These are phyloP conservation scores for Paratinospora sagittata DNA, from an alignment of 164 flowering plant species.

Conservation along the genomic window DNA sequence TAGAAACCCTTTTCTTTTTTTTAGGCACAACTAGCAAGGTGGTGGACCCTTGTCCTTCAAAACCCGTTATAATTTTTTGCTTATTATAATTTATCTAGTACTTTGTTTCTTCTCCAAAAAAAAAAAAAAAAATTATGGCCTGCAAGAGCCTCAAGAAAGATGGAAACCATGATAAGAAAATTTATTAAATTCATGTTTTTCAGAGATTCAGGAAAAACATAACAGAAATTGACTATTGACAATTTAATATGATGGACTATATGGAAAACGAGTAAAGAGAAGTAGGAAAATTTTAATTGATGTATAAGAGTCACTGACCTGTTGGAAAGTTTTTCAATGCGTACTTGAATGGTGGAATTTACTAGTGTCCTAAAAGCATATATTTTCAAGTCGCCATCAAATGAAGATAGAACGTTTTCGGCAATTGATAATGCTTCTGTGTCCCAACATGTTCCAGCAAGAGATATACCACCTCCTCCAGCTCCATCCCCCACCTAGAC, in stretches of 20 bases:
- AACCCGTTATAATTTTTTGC: too few relatives aligned
- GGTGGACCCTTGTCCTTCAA: too few relatives aligned
- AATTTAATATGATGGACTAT: background rate
- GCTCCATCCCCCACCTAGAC: conserved; percentile 81
- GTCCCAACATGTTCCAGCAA: conserved; percentile 86
- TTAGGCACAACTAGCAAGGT: too few relatives aligned
- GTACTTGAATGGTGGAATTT: conserved; percentile 63
- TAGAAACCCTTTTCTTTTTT: too few relatives aligned
- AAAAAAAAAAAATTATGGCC: too few relatives aligned
- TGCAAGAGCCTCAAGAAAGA: background rate
- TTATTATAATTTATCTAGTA: too few relatives aligned
- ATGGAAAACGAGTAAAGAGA: background rate
- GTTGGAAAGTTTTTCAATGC: conserved; percentile 80
- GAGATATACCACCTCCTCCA: conserved; percentile 78
- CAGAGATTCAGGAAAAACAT: background rate
- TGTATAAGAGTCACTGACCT: conserved; percentile 44
- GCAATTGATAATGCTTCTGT: conserved; percentile 63
- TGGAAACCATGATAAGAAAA: background rate
- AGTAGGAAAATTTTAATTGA: background rate
- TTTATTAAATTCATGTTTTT: background rate
- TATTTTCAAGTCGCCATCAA: conserved; percentile 59
- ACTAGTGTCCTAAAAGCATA: conserved; percentile 67
- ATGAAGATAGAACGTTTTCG: conserved; percentile 49
- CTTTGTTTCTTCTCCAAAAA: too few relatives aligned
- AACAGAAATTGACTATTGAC: background rate